Base-by-base conservation (phyloP, 208 protist species). In the Angomonas ambiguus region DNA sequence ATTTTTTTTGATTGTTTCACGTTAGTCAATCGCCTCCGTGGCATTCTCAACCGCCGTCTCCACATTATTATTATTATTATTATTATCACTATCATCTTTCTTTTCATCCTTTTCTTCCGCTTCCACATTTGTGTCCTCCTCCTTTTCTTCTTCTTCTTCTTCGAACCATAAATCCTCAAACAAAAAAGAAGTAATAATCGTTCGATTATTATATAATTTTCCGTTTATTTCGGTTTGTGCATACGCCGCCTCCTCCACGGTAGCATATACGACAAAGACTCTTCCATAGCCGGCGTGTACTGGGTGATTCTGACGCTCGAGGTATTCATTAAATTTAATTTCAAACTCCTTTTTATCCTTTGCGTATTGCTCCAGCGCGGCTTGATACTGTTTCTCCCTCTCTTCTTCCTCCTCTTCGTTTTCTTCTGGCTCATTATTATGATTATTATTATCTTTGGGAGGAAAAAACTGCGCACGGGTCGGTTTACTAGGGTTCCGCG, bases 131-230 rank as follows among this genome's bases (percentile, higher is more conserved):
- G 13, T 61, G 42, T 62, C 67, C 2, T 51, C 67, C 33, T 35
- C 42, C 32, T 34, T 58, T 24, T 72, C 69, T 41, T 70, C 71
- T 20, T 76, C 74, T 24, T 41, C 49, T n/a, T 80, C 74, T 25
- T 85, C 81, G 25, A 78, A 60, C 48, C 91, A 59, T n/a, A 95
- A 51, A 41, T 96, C 91, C 13, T 93, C 87, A 68, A 83, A 93
- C 38, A 96, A 77, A 70, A 96, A 96, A 1, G 88, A 89, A 2
- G 91, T 96, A 30, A 96, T 71, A 16, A 96, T 85, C n/a, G 91
- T 95, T 53, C 91, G 83, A 16, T 77, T 79, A 25, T 83, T 78
- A 72, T 95, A 96, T 10, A 92, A 70, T 53, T 89, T 84, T 2
- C 91, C 91, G 0, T 87, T 85, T 57, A 96, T 87, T n/a, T 71